Evolutionary conservation across 176 grass and related monocot genomes (phyloP).

Genomic region (Juncus inflexus): DNA sequence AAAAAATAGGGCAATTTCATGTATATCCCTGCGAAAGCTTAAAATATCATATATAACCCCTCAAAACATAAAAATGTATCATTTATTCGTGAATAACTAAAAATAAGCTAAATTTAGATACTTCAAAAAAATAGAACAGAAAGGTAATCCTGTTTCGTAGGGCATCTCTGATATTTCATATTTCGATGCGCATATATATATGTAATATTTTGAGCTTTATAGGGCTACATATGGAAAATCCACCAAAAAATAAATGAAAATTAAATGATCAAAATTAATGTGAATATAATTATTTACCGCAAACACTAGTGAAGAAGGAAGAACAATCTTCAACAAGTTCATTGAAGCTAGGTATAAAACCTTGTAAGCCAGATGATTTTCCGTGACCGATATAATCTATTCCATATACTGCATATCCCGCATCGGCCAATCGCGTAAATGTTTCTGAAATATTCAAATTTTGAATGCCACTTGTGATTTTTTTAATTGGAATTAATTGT

Average conservation of each 20-base stretch:
- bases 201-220: no score
- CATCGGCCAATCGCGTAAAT: conserved; percentile 41
- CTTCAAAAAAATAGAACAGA: no score
- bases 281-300: conserved; percentile 11
- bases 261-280: neutral
- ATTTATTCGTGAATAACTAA: no score
- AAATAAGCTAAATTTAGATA: no score
- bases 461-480: neutral
- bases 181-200: no score
- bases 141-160: no score
- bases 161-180: no score
- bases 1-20: no score
- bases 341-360: conserved; percentile 47
- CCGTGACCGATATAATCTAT: conserved; percentile 78
- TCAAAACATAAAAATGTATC: no score
- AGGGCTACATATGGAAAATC: no score
- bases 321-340: conserved; percentile 44
- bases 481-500: neutral
- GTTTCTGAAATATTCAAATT: conserved; percentile 33
- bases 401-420: conserved; percentile 62
- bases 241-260: neutral
- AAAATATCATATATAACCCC: no score
- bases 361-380: conserved; percentile 64
- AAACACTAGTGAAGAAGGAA: conserved; percentile 37
- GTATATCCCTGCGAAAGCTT: no score